These are phyloP conservation scores for Talaromyces sp. DNA, from an alignment of 2,329 filamentous ascomycete species.

Conservation along the genomic window DNA sequence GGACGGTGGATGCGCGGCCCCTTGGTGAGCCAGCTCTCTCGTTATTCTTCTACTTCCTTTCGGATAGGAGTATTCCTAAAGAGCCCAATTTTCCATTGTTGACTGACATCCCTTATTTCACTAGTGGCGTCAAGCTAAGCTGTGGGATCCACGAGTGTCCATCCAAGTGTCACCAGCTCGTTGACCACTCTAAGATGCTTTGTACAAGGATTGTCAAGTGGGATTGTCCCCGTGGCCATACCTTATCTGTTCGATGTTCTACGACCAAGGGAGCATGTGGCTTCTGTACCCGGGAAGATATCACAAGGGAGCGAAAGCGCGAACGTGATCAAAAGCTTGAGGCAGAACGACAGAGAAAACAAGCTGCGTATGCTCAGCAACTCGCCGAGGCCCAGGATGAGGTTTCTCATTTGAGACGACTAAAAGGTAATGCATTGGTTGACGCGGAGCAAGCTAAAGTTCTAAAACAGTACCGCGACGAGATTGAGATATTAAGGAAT, in stretches of 20 bases:
- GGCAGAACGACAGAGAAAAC: conserved; percentile 24
- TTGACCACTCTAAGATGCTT: conserved; percentile 53
- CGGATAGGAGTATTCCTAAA: no score
- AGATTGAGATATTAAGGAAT: no score
- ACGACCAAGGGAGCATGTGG: conserved; percentile 39
- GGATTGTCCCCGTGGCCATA: conserved; percentile 52
- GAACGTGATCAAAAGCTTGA: conserved; percentile 49
- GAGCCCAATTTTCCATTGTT: not conserved
- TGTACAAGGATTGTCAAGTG: conserved; percentile 43
- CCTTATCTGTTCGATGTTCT: conserved; percentile 44
- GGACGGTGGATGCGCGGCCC: conserved; percentile 63
- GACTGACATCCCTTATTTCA: not conserved
- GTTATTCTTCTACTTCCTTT: no score
- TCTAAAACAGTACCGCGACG: no score
- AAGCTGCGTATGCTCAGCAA: conserved; percentile 19
- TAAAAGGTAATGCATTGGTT: no score
- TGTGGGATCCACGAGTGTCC: conserved; percentile 59
- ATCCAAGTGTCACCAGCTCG: conserved; percentile 57
- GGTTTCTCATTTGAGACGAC: conserved; percentile 2
- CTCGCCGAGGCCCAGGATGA: conserved; percentile 24
- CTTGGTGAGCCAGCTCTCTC: conserved; percentile 48
- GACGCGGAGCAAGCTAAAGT: no score
- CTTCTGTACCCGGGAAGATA: conserved; percentile 41
- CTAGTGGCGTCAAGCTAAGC: conserved; percentile 33
- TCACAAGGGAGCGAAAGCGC: conserved; percentile 40